phyloP scores from a whole-genome alignment of 2,329 filamentous ascomycete species.

The Aspergillus unguis region DNA sequence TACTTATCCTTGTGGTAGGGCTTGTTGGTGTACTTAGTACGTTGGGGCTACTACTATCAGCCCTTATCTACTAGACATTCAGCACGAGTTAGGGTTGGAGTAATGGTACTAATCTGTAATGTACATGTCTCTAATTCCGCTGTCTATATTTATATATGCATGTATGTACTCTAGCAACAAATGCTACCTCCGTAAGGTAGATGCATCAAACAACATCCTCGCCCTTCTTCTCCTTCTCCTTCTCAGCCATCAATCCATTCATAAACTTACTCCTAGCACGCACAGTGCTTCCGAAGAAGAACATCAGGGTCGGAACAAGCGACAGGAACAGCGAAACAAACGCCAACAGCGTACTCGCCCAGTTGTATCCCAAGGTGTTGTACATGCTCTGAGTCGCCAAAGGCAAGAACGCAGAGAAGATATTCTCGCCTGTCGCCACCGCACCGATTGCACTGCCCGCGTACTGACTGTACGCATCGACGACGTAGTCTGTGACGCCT shows the following conservation, averaged over 20 bases:
- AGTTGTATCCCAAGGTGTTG: slow-evolving; percentile 34
- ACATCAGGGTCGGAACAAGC: slow-evolving; percentile 34
- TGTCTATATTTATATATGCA: background rate
- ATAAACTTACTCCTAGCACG: slow-evolving; percentile 21
- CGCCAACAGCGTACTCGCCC: slow-evolving; percentile 41
- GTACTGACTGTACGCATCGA: slow-evolving; percentile 49
- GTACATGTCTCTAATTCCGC: no score
- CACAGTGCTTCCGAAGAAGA: slow-evolving; percentile 38
- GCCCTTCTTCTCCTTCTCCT: background rate
- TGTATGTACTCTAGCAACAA: background rate
- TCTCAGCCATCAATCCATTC: slow-evolving; percentile 11
- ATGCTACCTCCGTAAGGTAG: no score
- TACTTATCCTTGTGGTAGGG: no score
- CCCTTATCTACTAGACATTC: no score
- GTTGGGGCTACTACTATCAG: no score
- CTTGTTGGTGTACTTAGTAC: no score
- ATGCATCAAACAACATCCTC: background rate
- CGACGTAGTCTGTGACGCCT: slow-evolving; percentile 49
- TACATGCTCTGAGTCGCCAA: slow-evolving; percentile 40
- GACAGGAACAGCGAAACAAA: slow-evolving; percentile 37
- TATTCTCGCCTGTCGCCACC: slow-evolving; percentile 45
- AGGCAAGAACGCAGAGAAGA: slow-evolving; percentile 43
- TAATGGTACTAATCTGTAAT: no score
- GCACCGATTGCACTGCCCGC: slow-evolving; percentile 47
- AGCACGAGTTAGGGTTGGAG: no score